Base-by-base conservation (phyloP, 371 early-diverging fungal genomes). In the Blakeslea trispora region DNA sequence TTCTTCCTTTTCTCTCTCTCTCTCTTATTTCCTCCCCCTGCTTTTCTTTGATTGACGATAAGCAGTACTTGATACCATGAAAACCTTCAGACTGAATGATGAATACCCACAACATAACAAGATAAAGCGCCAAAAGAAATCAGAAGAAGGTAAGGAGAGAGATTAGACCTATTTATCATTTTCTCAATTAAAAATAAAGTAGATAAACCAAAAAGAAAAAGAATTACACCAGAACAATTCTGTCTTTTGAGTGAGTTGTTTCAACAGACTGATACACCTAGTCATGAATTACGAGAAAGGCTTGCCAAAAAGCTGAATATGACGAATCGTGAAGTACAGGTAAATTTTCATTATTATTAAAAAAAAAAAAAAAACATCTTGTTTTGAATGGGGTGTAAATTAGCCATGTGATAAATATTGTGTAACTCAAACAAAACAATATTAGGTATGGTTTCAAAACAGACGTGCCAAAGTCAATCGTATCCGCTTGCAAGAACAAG, bases 261-360 rank as follows among this genome's bases (percentile, higher is more conserved):
- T 67, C 79, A 84, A 22, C 74, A 82, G 59, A 93, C 90, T 3
- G 88, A 91, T 63, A 92, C 93, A 19, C 99, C 99, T n/a, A 90
- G 88, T 57, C 87, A 88, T 66, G 86, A 91, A 57, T 69, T 93
- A 44, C 83, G 99, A 35, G 93, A 92, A 64, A 77, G 79, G 50
- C 83, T 97, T 23, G 91, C 93, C 2, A 81, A 82, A 46, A 83
- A 91, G 65, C 77, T 98, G 19, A 81, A 85, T 57, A 97, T 98
- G 97, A 93, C 94, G 46, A 91, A 91, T 62, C 83, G 98, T 50
- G 91, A 92, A 69, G 91, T 99, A 28, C 97, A 99, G 85, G 86
- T 83, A 76, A 47, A 21, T 42, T 56, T 46, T 15, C 34, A 37
- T 37, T 23, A 40, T 28, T 37, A 45, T 24, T 22, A 45, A 15